A percentile compares a stretch with the other conserved stretches of the same genome.
These are phyloP conservation scores for Pulicaria dysenterica DNA, from an alignment of 129 eudicot species.

Conservation along the genomic window DNA sequence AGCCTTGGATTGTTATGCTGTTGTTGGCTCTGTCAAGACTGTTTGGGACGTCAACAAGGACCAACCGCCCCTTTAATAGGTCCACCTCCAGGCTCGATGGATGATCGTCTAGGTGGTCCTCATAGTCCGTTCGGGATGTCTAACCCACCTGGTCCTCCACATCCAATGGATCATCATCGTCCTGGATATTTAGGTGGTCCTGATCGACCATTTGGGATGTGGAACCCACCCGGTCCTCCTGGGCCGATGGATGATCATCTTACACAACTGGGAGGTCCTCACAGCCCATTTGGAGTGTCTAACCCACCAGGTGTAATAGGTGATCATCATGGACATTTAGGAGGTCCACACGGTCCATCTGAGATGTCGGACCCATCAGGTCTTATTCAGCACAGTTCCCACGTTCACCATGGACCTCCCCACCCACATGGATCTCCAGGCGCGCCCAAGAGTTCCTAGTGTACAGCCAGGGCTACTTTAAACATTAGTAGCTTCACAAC, in stretches of 20 bases:
- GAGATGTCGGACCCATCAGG: conserved; percentile 12
- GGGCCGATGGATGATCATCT: neutral
- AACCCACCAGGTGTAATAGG: conserved; percentile 8
- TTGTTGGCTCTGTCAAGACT: conserved; percentile 27
- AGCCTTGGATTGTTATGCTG: conserved; percentile 32
- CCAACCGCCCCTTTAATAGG: conserved; percentile 23
- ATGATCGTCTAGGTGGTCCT: conserved; percentile 23
- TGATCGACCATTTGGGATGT: conserved; percentile 5
- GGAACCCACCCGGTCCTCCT: conserved; percentile 18
- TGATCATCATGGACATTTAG: neutral
- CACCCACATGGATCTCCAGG: neutral
- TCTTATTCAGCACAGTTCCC: neutral
- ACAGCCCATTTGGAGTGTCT: conserved; percentile 7
- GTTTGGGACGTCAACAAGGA: conserved; percentile 25
- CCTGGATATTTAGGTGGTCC: conserved; percentile 18
- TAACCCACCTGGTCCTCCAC: conserved; percentile 16
- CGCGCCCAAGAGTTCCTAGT: conserved; percentile 21
- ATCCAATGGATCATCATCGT: conserved; percentile 10
- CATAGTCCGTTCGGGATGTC: conserved; percentile 8
- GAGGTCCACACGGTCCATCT: conserved; percentile 24
- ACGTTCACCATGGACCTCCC: neutral
- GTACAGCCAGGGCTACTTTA: conserved; percentile 8
- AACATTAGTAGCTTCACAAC: conserved; percentile 2
- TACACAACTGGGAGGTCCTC: conserved; percentile 16
- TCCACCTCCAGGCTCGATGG: conserved; percentile 16